Evolutionary conservation across 2,329 filamentous ascomycete genomes (phyloP), one percentile per base, ranked within the genome.

Genomic region (Elsinoe australis): DNA sequence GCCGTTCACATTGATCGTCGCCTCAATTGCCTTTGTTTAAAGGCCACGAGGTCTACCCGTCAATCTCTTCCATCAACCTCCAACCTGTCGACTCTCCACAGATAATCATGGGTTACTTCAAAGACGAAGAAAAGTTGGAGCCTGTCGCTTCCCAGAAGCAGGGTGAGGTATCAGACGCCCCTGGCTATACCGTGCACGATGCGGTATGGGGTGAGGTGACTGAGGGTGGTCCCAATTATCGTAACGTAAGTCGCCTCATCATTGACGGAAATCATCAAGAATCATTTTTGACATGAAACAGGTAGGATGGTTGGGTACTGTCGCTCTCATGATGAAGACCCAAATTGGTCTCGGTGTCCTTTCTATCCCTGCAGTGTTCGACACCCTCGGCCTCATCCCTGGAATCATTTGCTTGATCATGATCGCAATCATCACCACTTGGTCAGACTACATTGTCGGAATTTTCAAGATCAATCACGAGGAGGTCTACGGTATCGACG

Each of bases 401-500:
- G 72, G 72, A n/a, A 56, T 74, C 8, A 67, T 75, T 19, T 62
- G 64, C 19, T 60, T 75, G 5, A 31, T 65, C 2, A 49, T 55
- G 2, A 65, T 74, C 21, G 67, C 61, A 1, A 51, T 22, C 15
- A 71, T 74, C 52, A 73, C 71, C 0, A 70, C 67, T 2, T 75
- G 72, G 72, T 71, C 70, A 2, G 63, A 65, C 46, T 73, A 71
- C 52, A 69, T 73, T 18, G 62, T 75, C 8, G 72, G 70, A 6
- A 55, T 62, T n/a, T 78, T 78, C 63, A 78, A 78, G 55, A 54
- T 75, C 24, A 63, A 65, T 10, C 75, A 78, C 55, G 70, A 71
- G 1, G 67, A 76, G 51, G 74, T 78, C 2, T 76, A 79, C 55
- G 72, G 71, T 45, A 78, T 78, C 63, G 75, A 75, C 33, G 75